These are phyloP conservation scores for Galerina sulciceps DNA, from an alignment of 768 basidiomycete species.

Conservation along the genomic window DNA sequence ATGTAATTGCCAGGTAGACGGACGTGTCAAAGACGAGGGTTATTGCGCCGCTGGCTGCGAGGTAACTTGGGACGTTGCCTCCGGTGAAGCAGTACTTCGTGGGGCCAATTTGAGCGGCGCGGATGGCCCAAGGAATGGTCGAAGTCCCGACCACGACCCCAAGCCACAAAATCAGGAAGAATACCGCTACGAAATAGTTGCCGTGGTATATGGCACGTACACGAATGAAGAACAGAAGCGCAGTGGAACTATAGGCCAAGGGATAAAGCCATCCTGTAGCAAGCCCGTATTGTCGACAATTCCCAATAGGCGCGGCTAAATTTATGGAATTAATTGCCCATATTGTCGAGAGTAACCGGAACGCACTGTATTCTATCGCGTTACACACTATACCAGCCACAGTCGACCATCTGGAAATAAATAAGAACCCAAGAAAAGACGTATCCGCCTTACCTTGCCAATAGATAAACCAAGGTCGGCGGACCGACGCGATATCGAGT, in stretches of 20 bases:
- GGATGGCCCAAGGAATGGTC: constrained; percentile 5
- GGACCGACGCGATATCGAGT: constrained; percentile 1
- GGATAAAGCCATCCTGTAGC: constrained; percentile 4
- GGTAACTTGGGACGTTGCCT: constrained; percentile 1
- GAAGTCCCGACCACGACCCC: constrained; percentile 7
- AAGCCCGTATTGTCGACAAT: constrained; percentile 2
- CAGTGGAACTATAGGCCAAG: constrained; percentile 2
- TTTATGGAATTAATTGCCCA: background rate
- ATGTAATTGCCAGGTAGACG: constrained; percentile 35
- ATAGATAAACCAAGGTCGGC: constrained; percentile 5
- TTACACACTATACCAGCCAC: constrained; percentile 6
- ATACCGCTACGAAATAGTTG: constrained; percentile 1
- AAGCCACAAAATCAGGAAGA: constrained; percentile 7
- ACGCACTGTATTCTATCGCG: constrained; percentile 12
- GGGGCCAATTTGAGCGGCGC: background rate
- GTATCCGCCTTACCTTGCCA: background rate
- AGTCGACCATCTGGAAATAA: constrained; percentile 1
- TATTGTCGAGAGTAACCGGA: background rate
- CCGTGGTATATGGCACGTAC: constrained; percentile 9
- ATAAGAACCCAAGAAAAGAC: background rate
- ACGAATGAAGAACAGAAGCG: constrained; percentile 14
- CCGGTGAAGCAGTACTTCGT: constrained; percentile 12
- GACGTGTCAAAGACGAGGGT: constrained; percentile 27
- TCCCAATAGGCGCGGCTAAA: constrained; percentile 18
- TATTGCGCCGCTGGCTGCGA: constrained; percentile 19